These are phyloP conservation scores for Phytopythium chamaehyphon DNA, from an alignment of 352 stramenopile genomes.

Conservation along the genomic window DNA sequence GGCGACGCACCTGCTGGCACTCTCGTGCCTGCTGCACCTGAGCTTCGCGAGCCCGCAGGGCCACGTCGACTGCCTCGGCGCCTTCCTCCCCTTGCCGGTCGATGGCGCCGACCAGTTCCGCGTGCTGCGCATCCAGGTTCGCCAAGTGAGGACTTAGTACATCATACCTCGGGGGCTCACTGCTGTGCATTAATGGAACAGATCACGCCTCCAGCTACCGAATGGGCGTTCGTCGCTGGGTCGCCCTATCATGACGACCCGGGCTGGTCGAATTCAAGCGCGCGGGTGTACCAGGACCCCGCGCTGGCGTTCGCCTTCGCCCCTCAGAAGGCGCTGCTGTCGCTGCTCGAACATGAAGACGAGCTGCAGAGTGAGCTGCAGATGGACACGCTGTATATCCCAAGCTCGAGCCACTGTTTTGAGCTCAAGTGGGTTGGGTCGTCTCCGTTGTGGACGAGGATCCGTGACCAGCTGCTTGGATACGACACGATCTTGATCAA, in stretches of 20 bases:
- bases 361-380: constrained; percentile 19
- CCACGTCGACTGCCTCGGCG: constrained; percentile 27
- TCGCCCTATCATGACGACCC: background rate
- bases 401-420: constrained; percentile 44
- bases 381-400: constrained; percentile 35
- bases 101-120: constrained; percentile 11
- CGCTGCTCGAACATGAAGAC: constrained; percentile 43
- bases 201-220: background rate
- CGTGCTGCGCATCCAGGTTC: constrained; percentile 37
- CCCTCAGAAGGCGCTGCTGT: constrained; percentile 59
- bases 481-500: constrained; percentile 94
- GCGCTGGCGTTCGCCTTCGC: constrained; percentile 61
- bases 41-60: constrained; percentile 39
- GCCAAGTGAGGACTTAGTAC: no score
- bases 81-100: constrained; percentile 18
- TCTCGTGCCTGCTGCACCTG: constrained; percentile 46
- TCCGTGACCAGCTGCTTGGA: constrained; percentile 52
- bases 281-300: constrained; percentile 7
- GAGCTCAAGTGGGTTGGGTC: constrained; percentile 30
- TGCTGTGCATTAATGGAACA: no score
- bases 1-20: constrained; percentile 39
- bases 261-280: background rate
- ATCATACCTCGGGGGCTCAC: no score
- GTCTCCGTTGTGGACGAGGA: constrained; percentile 34
- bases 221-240: constrained; percentile 7